Evolutionary conservation across 2,329 filamentous ascomycete species (phyloP).

Genomic region (Sordariomycetes sp.): DNA sequence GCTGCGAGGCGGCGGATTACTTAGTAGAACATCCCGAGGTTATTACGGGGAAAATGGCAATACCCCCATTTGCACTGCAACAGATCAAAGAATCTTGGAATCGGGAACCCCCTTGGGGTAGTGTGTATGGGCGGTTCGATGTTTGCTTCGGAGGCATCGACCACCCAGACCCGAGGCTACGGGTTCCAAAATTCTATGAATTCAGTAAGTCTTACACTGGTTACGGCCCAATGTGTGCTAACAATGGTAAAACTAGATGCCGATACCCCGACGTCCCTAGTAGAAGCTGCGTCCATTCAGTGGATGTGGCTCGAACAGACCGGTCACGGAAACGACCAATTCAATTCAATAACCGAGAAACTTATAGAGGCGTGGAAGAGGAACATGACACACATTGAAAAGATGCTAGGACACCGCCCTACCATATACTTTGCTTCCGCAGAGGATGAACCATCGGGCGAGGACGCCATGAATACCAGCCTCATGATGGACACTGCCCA

Average conservation of each 20-base stretch:
- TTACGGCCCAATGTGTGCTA: neutral
- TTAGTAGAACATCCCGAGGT: neutral
- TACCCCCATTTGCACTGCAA: neutral
- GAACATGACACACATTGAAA: neutral
- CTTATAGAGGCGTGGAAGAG: neutral
- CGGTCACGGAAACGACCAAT: neutral
- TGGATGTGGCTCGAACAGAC: neutral
- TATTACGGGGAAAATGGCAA: neutral
- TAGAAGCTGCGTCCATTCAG: neutral
- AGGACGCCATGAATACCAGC: neutral
- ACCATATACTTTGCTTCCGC: neutral
- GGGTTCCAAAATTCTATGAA: neutral
- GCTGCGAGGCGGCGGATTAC: neutral
- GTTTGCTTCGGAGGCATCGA: neutral
- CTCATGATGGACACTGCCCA: neutral
- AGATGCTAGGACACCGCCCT: neutral
- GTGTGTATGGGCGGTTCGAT: neutral
- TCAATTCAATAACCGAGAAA: neutral
- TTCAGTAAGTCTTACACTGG: neutral
- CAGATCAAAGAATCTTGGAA: neutral
- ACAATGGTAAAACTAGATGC: neutral
- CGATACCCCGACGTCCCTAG: neutral
- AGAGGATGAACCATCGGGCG: neutral
- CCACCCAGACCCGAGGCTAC: neutral
- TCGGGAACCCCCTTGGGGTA: neutral